A percentile compares a stretch with the other conserved stretches of the same genome.
Evolutionary conservation across 164 flowering plant genomes (phyloP).

Genomic region (Piper longum): DNA sequence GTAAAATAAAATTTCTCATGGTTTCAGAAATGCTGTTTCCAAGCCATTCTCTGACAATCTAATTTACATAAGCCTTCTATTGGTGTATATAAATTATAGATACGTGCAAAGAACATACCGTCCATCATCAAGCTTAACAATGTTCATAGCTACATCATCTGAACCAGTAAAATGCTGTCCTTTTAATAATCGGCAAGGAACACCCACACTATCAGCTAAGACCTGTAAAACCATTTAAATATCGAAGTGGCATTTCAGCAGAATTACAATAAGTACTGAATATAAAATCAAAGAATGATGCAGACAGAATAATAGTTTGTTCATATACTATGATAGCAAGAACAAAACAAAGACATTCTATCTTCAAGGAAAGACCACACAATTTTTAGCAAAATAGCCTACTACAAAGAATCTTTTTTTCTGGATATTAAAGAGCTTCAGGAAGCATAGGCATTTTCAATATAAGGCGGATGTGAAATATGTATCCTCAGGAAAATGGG

Average conservation of each 20-base stretch:
- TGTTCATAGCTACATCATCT: conserved; percentile 77
- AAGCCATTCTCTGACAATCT: not conserved
- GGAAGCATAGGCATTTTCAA: too few relatives aligned
- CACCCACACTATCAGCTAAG: conserved; percentile 70
- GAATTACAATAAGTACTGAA: not conserved
- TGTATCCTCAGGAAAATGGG: too few relatives aligned
- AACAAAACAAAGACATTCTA: too few relatives aligned
- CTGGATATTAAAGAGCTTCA: too few relatives aligned
- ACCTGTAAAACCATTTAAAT: conserved; percentile 32
- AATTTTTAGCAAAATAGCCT: too few relatives aligned
- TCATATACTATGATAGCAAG: too few relatives aligned
- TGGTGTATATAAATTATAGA: not conserved
- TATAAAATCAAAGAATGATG: too few relatives aligned
- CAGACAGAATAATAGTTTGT: too few relatives aligned
- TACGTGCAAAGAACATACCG: conserved; percentile 29
- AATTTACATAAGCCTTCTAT: not conserved
- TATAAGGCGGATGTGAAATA: too few relatives aligned
- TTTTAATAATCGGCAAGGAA: conserved; percentile 80
- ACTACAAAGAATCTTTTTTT: too few relatives aligned
- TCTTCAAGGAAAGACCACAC: too few relatives aligned
- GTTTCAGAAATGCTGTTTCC: not conserved
- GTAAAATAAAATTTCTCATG: not conserved
- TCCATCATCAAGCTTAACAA: conserved; percentile 66
- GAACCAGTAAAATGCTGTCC: conserved; percentile 80
- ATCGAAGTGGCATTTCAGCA: not conserved